Conservation (phyloP, 1,139 yeast species). For the Taiozyma sp. region DNA sequence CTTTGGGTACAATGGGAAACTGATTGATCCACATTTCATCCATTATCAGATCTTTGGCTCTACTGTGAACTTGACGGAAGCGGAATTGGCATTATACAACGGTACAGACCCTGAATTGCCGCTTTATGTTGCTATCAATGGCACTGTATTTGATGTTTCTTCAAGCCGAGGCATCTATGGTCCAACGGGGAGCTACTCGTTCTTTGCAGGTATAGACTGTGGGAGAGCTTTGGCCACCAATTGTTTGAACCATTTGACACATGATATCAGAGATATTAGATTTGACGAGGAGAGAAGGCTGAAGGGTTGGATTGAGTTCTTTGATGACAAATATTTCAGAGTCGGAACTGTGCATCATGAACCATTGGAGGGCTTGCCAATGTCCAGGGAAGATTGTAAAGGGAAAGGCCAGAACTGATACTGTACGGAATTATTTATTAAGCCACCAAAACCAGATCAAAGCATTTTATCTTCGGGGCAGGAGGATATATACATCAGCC, state of each 20-base stretch:
- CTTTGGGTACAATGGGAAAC: constrained; percentile 16
- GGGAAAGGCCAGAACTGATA: constrained; percentile 7
- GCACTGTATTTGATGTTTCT: constrained; percentile 68
- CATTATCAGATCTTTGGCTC: constrained; percentile 23
- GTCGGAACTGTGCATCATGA: constrained; percentile 17
- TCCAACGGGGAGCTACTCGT: constrained; percentile 56
- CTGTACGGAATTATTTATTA: not conserved
- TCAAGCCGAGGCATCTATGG: constrained; percentile 55
- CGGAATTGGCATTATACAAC: constrained; percentile 45
- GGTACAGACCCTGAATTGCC: constrained; percentile 52
- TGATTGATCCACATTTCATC: constrained; percentile 12
- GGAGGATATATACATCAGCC: not conserved
- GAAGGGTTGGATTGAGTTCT: constrained; percentile 23
- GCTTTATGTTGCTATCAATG: constrained; percentile 61
- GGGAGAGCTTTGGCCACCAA: constrained; percentile 79
- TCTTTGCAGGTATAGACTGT: constrained; percentile 65
- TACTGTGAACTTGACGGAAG: constrained; percentile 36
- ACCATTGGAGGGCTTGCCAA: constrained; percentile 8
- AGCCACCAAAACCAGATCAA: too few species aligned
- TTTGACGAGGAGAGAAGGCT: constrained; percentile 27
- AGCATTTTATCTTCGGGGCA: not conserved
- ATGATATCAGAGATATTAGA: constrained; percentile 63
- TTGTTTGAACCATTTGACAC: constrained; percentile 64
- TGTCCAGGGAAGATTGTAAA: constrained; percentile 13
- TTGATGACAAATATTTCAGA: constrained; percentile 19